phyloP scores from a whole-genome alignment of 106 monocot genomes.

The Dactylorhiza incarnata region DNA sequence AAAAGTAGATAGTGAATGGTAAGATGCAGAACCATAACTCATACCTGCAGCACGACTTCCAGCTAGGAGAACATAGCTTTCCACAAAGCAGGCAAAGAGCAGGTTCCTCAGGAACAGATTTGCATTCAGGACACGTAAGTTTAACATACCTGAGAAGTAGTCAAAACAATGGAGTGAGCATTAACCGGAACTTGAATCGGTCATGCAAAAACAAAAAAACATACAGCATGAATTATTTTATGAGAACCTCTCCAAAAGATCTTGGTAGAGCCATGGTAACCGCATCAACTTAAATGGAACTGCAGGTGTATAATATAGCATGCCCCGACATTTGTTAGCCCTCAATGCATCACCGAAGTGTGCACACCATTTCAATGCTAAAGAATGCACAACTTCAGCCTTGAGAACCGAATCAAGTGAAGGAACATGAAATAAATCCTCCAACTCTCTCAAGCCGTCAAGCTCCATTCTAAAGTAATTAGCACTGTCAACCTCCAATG shows the following conservation, averaged over 20 bases:
- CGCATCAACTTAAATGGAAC: conserved; percentile 80
- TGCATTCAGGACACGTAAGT: conserved; percentile 50
- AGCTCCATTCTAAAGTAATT: conserved; percentile 35
- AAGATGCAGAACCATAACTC: background rate
- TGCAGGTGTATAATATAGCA: conserved; percentile 54
- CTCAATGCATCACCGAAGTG: conserved; percentile 54
- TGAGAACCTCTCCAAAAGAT: conserved; percentile 72
- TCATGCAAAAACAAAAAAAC: background rate
- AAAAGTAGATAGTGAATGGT: background rate
- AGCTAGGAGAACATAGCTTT: conserved; percentile 56
- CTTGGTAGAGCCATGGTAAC: conserved; percentile 74
- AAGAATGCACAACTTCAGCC: conserved; percentile 36
- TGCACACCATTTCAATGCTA: conserved; percentile 67
- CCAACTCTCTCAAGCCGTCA: conserved; percentile 50
- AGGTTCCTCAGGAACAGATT: conserved; percentile 50
- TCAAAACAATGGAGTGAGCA: background rate
- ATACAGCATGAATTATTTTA: background rate
- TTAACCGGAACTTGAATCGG: background rate
- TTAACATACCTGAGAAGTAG: conserved; percentile 55
- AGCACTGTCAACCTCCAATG: conserved; percentile 13
- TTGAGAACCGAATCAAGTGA: conserved; percentile 55
- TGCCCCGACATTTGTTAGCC: conserved; percentile 23
- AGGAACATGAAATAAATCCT: conserved; percentile 59
- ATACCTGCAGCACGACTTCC: conserved; percentile 79
- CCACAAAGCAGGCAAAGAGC: conserved; percentile 92